Base-by-base conservation (phyloP, 2,329 filamentous ascomycete genomes). In the Mycosphaerella sp. region DNA sequence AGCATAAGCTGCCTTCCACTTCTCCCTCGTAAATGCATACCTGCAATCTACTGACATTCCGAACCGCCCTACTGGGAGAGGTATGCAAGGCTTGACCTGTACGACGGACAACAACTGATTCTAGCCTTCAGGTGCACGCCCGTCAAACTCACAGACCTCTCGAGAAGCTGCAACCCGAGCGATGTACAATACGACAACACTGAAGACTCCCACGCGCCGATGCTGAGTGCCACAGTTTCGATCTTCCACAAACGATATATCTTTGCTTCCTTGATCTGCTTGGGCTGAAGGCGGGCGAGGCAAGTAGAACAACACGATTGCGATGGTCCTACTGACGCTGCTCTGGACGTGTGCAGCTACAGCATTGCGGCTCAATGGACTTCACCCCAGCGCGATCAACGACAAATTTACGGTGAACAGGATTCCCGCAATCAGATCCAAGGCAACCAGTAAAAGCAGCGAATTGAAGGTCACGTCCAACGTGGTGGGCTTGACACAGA, bases 401-500 rank as follows among this genome's bases (percentile, higher is more conserved):
- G 55, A 55, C 51, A 49, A 51, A 10, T 64, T 59, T 45, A 64
- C 58, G 1, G 32, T 65, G 39, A 58, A 48, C 52, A 48, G 61
- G 48, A 47, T 63, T 32, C 53, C 54, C 23, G 53, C 48, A 26
- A 43, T 51, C 11, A 51, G 55, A 38, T 31, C 54, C 17, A 51
- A 58, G 45, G 34, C 14, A 26, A 23, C 36, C 26, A 42, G 39
- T n/a, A 26, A 42, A 31, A 48, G 53, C 10, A 54, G 58, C 6
- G 58, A 62, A 40, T 51, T 66, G 48, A 55, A 60, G 44, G 48
- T 65, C n/a, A 61, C 62, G 7, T 53, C 60, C 6, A 62, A 66
- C 53, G 59, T 64, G 17, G 48, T 66, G 9, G 39, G 54, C 29
- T 53, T 67, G 39, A 61, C 52, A 40, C 54, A 51, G 2, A 45